phyloP scores from a whole-genome alignment of 2,329 filamentous ascomycete species.

The Colletotrichum gloeosporioides region DNA sequence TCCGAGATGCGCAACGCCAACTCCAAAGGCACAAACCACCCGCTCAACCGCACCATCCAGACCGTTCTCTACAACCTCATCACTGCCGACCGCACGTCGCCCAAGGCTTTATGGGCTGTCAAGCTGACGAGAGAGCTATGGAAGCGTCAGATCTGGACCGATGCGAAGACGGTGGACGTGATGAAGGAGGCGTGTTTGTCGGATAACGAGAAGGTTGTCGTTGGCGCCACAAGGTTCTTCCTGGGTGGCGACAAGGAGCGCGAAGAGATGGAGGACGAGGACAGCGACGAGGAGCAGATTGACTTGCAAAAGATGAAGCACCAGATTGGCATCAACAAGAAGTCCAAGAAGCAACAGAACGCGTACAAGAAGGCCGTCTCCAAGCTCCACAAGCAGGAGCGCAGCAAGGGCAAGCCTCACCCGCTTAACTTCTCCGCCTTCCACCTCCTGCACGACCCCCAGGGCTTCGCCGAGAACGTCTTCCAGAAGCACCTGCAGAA shows the following conservation, averaged over 20 bases:
- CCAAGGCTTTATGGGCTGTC: conserved; percentile 93
- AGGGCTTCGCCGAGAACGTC: conserved; percentile 88
- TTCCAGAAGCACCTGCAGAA: conserved; percentile 93
- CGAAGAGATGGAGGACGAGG: conserved; percentile 90
- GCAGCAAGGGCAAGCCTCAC: conserved; percentile 87
- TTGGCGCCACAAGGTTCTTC: conserved; percentile 91
- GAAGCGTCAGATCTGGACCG: conserved; percentile 96
- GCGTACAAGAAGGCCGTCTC: conserved; percentile 80
- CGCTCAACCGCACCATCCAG: conserved; percentile 90
- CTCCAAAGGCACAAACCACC: conserved; percentile 86
- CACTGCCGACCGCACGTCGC: conserved; percentile 81
- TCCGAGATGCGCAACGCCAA: conserved; percentile 90
- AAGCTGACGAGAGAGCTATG: conserved; percentile 95
- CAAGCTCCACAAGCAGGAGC: conserved; percentile 82
- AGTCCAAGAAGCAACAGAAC: conserved; percentile 85
- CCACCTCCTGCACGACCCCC: conserved; percentile 91
- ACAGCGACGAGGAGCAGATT: conserved; percentile 78
- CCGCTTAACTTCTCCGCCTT: conserved; percentile 95
- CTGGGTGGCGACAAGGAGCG: conserved; percentile 94
- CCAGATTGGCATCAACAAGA: conserved; percentile 93
- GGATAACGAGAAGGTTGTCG: conserved; percentile 91
- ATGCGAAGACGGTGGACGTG: conserved; percentile 92
- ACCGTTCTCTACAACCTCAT: conserved; percentile 92
- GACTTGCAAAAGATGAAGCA: conserved; percentile 86
- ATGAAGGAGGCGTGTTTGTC: conserved; percentile 94